Percentiles rank a stretch among this genome's conserved stretches.
These are phyloP conservation scores for Candida succiphila DNA, from an alignment of 805 yeast species.

Conservation along the genomic window DNA sequence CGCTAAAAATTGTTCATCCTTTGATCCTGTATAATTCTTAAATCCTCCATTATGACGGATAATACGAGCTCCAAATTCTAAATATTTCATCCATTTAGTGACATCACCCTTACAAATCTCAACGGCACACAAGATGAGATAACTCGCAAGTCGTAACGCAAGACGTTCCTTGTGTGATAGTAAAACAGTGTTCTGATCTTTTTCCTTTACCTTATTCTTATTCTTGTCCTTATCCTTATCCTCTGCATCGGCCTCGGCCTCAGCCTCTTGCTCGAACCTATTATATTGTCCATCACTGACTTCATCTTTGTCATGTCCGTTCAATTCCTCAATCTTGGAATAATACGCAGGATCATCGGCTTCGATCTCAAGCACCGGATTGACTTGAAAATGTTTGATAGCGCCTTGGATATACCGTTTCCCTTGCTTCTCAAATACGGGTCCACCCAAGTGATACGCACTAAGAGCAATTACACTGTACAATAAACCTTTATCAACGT, in stretches of 20 bases:
- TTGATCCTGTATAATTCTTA: conserved; percentile 35
- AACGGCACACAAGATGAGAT: conserved; percentile 65
- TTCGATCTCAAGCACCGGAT: conserved; percentile 18
- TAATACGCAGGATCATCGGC: conserved; percentile 4
- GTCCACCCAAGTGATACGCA: conserved; percentile 38
- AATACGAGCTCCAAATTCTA: conserved; percentile 56
- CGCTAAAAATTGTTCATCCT: conserved; percentile 61
- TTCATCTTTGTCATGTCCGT: conserved; percentile 15
- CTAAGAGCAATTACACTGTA: conserved; percentile 48
- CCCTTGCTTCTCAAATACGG: conserved; percentile 36
- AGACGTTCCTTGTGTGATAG: conserved; percentile 22
- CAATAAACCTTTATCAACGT: conserved; percentile 37
- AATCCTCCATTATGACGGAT: conserved; percentile 57
- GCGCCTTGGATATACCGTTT: conserved; percentile 37
- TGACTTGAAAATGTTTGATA: conserved; percentile 27
- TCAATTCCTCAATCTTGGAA: conserved; percentile 3
- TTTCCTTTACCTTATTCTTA: too few relatives aligned
- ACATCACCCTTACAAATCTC: conserved; percentile 81
- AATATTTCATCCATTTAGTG: conserved; percentile 58
- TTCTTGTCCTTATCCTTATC: neutral
- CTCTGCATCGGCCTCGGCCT: neutral
- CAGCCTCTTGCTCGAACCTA: neutral
- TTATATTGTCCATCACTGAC: conserved; percentile 1
- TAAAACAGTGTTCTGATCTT: neutral
- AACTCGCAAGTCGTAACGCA: conserved; percentile 47